phyloP scores from a whole-genome alignment of 768 basidiomycete genomes.

The Cubamyces sp. region DNA sequence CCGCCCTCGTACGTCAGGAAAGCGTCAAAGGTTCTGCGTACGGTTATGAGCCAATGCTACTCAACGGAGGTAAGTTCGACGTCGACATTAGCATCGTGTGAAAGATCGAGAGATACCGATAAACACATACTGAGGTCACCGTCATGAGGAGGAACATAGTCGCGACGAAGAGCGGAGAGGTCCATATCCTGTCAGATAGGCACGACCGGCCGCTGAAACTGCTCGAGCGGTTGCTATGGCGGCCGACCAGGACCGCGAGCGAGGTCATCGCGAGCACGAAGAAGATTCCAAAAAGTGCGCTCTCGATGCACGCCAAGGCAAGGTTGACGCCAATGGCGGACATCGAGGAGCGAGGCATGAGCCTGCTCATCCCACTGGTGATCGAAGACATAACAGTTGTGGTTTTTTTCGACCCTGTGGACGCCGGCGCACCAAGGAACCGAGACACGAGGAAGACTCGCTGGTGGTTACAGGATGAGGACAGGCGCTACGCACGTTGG shows the following conservation, averaged over 20 bases:
- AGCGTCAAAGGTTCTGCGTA: constrained; percentile 13
- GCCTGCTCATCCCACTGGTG: constrained; percentile 4
- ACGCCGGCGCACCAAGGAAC: constrained; percentile 13
- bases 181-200: constrained; percentile 5
- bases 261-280: constrained; percentile 18
- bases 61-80: neutral
- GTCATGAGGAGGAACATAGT: constrained; percentile 8
- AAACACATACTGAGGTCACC: constrained; percentile 8
- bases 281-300: constrained; percentile 13
- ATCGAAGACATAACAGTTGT: constrained; percentile 6
- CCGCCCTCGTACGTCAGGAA: constrained; percentile 12
- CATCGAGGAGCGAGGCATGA: constrained; percentile 7
- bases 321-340: constrained; percentile 14
- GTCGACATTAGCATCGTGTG: neutral
- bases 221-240: constrained; percentile 13
- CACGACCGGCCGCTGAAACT: neutral
- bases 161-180: constrained; percentile 13
- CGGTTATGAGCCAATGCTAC: constrained; percentile 18
- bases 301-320: constrained; percentile 14
- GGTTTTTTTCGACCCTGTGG: constrained; percentile 3
- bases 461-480: neutral
- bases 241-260: constrained; percentile 19
- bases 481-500: neutral
- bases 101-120: neutral
- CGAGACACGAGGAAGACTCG: neutral